Evolutionary conservation across 768 basidiomycete genomes (phyloP), one percentile per base, ranked within the genome.

Genomic region (Lyophyllum semitale): DNA sequence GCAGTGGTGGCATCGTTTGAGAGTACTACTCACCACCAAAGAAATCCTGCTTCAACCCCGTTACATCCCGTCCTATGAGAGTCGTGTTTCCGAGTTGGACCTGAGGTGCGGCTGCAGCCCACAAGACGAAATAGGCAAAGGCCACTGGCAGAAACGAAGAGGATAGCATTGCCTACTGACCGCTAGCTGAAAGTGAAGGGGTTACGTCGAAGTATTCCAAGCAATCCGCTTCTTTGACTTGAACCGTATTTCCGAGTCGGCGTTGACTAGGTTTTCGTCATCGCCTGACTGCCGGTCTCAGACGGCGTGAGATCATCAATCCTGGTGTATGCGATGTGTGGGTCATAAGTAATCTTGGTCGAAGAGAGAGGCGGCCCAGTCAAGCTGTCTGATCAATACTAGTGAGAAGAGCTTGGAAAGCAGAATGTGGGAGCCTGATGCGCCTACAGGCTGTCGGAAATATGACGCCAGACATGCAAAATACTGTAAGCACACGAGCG

Each of bases 11-110:
- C 6, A 6, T 23, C 25, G 29, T 17, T 25, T 17, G 22, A 47
- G 25, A 13, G 44, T 18, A n/a, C 18, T 13, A 53, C 63, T 33
- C 51, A 78, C 80, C 79, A 23, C 78, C 78, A 64, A 79, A 80
- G 66, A 80, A 80, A 40, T 79, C 77, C 55, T 75, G 70, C n/a
- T 71, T 65, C 18, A 75, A 58, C 2, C 53, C 51, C 1, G 73
- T 64, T 2, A 75, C 62, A 52, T 69, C 68, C 20, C 66, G 62
- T 18, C 80, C 80, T 15, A 68, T 54, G 37, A 80, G 48, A 0
- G 71, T 74, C 0, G 78, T 77, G 7, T 59, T 57, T 8, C 77
- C 77, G 9, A 80, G 55, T 20, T 68, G 66, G 32, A 80, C 71
- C 48, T 75, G 59, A 8, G 77, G 74, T 11, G 68, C 66, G n/a